These are phyloP conservation scores for Erodium moschatum DNA, from an alignment of 441 rosid genomes.

Conservation along the genomic window DNA sequence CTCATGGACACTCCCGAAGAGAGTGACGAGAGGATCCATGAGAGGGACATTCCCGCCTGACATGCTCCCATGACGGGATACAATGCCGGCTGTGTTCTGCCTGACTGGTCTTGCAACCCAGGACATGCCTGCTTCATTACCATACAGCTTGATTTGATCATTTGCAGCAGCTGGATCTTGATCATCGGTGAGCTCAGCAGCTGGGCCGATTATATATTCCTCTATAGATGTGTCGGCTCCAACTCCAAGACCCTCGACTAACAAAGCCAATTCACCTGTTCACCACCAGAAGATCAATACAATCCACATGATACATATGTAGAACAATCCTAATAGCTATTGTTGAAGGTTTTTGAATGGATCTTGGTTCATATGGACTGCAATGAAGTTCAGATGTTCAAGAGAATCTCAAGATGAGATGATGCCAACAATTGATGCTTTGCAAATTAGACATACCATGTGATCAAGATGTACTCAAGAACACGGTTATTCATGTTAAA, in stretches of 20 bases:
- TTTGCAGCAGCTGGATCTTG: conserved; percentile 38
- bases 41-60: conserved; percentile 42
- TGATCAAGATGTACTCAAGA: too few species aligned
- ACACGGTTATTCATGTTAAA: too few species aligned
- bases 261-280: conserved; percentile 60
- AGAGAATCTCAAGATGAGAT: too few species aligned
- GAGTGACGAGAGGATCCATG: conserved; percentile 86
- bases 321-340: too few species aligned
- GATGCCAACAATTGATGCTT: too few species aligned
- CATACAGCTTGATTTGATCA: conserved; percentile 61
- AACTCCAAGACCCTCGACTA: conserved; percentile 52
- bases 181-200: conserved; percentile 33
- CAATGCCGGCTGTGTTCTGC: conserved; percentile 47
- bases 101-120: conserved; percentile 77
- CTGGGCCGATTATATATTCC: conserved; percentile 53
- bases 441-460: too few species aligned
- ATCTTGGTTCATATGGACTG: too few species aligned
- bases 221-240: conserved; percentile 55
- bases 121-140: conserved; percentile 64
- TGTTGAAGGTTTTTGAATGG: too few species aligned
- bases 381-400: too few species aligned
- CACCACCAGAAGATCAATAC: conserved; percentile 18
- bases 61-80: conserved; percentile 71
- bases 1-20: conserved; percentile 92
- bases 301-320: background rate